phyloP scores from a whole-genome alignment of 2,329 filamentous ascomycete species.

The Trichoderma hamatum region DNA sequence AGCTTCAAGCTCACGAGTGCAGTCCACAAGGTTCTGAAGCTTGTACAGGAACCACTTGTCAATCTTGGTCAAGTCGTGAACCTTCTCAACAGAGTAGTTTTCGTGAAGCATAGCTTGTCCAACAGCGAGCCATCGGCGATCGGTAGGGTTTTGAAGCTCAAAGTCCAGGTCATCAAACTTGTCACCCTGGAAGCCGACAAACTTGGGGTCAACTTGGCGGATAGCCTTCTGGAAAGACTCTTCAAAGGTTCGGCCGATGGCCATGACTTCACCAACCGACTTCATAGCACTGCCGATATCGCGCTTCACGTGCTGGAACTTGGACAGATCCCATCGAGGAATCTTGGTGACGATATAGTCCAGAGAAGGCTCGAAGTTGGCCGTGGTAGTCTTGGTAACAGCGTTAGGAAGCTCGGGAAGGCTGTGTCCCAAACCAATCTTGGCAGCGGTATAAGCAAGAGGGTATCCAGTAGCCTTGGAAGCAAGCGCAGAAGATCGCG shows the following conservation, averaged over 20 bases:
- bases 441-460: conserved; percentile 94
- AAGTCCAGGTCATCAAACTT: conserved; percentile 92
- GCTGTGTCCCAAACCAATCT: conserved; percentile 95
- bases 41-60: conserved; percentile 99
- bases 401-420: conserved; percentile 96
- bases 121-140: conserved; percentile 95
- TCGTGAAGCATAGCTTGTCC: conserved; percentile 98
- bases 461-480: conserved; percentile 99
- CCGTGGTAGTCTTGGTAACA: conserved; percentile 97
- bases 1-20: conserved; percentile 80
- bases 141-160: conserved; percentile 87
- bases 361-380: conserved; percentile 96
- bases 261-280: conserved; percentile 99
- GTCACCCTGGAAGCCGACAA: conserved; percentile 91
- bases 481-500: conserved; percentile 92
- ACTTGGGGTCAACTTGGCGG: conserved; percentile 91
- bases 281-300: conserved; percentile 99
- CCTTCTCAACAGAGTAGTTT: conserved; percentile 86
- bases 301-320: conserved; percentile 98
- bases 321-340: conserved; percentile 95
- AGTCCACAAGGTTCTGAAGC: conserved; percentile 94
- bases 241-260: conserved; percentile 96
- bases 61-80: conserved; percentile 96
- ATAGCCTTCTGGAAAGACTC: conserved; percentile 99
- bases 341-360: conserved; percentile 99